These are phyloP conservation scores for Trichoderma breve DNA, from an alignment of 2,329 filamentous ascomycete genomes.

Conservation along the genomic window DNA sequence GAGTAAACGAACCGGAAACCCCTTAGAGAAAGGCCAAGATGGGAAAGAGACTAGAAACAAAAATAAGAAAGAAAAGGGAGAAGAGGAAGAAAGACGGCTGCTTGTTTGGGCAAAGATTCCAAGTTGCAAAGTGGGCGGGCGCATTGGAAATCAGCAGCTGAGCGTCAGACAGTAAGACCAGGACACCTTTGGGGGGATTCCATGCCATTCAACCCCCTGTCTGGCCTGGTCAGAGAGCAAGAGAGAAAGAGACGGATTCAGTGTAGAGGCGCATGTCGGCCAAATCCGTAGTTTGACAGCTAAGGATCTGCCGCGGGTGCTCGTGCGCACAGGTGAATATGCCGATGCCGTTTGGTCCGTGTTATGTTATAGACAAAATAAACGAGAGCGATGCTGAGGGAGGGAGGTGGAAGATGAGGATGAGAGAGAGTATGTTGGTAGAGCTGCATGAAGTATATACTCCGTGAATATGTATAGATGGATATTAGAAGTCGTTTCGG, in stretches of 20 bases:
- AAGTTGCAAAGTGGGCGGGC: background rate
- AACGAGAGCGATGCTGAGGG: background rate
- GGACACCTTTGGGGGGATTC: background rate
- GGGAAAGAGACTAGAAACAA: background rate
- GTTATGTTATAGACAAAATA: background rate
- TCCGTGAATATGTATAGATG: background rate
- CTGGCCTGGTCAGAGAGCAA: background rate
- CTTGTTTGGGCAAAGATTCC: background rate
- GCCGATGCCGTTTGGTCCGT: background rate
- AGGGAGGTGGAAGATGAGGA: background rate
- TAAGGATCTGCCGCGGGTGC: conserved; percentile 5
- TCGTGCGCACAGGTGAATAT: background rate
- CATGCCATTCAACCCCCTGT: background rate
- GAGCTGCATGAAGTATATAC: background rate
- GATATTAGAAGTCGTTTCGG: background rate
- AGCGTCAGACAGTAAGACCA: background rate
- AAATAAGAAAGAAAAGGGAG: background rate
- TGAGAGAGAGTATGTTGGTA: background rate
- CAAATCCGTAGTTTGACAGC: conserved; percentile 13
- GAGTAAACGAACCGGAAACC: background rate
- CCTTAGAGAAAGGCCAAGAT: background rate
- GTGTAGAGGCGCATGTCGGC: background rate
- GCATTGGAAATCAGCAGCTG: background rate
- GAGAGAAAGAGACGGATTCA: background rate
- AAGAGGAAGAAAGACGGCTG: background rate